These are phyloP conservation scores for Phytophthora citrophthora DNA, from an alignment of 352 stramenopile species.

Conservation along the genomic window DNA sequence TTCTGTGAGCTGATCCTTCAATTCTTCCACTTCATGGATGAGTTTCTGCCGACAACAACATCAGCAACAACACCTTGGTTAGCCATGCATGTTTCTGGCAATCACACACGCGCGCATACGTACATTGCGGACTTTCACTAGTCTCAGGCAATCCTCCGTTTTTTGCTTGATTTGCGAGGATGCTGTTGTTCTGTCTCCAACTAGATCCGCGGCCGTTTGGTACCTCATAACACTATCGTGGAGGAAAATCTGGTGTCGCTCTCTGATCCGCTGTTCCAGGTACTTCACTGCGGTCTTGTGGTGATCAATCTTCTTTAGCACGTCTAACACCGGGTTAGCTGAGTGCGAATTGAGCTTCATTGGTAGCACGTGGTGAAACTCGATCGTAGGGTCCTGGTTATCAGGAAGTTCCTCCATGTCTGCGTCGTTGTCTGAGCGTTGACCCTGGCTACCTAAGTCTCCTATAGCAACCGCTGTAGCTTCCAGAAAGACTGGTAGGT, in stretches of 20 bases:
- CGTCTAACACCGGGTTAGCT: constrained; percentile 74
- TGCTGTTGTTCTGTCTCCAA: constrained; percentile 56
- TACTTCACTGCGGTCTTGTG: constrained; percentile 71
- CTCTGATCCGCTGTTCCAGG: constrained; percentile 62
- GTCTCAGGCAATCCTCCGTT: constrained; percentile 67
- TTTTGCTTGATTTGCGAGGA: constrained; percentile 57
- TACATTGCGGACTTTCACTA: constrained; percentile 83
- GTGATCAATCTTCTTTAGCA: constrained; percentile 85
- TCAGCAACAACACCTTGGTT: background rate
- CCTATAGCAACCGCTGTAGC: constrained; percentile 23
- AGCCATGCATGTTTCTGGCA: background rate
- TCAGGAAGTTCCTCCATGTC: constrained; percentile 38
- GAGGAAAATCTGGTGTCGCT: constrained; percentile 66
- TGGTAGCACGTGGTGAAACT: constrained; percentile 57
- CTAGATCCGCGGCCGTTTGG: constrained; percentile 55
- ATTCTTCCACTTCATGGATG: constrained; percentile 52
- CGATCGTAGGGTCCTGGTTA: constrained; percentile 29
- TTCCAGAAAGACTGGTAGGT: constrained; percentile 61
- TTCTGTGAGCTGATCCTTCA: constrained; percentile 58
- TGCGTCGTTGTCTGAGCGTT: constrained; percentile 1
- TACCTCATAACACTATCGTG: constrained; percentile 57
- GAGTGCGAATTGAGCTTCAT: constrained; percentile 84
- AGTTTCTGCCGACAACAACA: constrained; percentile 60
- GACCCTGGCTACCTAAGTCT: constrained; percentile 11
- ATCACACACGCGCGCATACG: constrained; percentile 18